Conservation (phyloP, 2,329 filamentous ascomycete species). For the Cordyceps farinosa region DNA sequence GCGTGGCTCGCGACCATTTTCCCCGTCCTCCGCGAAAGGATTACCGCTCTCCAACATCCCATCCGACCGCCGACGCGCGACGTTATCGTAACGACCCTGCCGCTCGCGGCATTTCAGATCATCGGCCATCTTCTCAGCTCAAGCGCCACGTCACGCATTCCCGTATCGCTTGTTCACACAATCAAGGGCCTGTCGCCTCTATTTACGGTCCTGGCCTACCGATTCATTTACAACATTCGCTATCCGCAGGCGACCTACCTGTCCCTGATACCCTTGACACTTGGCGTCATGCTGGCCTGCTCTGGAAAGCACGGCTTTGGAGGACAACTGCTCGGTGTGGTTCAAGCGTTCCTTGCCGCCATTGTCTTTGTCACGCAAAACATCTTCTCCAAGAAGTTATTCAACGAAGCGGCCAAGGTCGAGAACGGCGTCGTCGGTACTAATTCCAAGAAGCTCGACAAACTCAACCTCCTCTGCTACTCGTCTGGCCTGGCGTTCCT, state of each 20-base stretch:
- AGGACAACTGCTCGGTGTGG: constrained; percentile 83
- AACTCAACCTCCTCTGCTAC: constrained; percentile 93
- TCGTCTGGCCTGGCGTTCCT: constrained; percentile 92
- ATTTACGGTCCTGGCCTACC: constrained; percentile 92
- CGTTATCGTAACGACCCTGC: constrained; percentile 82
- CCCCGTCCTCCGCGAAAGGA: constrained; percentile 62
- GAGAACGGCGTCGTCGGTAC: constrained; percentile 67
- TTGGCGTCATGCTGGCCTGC: constrained; percentile 95
- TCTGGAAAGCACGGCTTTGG: constrained; percentile 75
- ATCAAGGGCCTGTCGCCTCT: constrained; percentile 96
- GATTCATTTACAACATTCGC: constrained; percentile 80
- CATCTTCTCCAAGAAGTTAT: constrained; percentile 96
- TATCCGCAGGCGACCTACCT: constrained; percentile 86
- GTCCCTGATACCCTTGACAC: constrained; percentile 82
- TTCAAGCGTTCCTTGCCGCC: constrained; percentile 85
- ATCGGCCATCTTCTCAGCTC: constrained; percentile 91
- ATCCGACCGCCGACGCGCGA: constrained; percentile 78
- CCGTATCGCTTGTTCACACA: constrained; percentile 94
- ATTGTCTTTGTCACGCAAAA: constrained; percentile 97
- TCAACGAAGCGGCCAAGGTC: constrained; percentile 86
- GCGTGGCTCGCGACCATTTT: constrained; percentile 72
- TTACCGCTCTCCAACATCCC: constrained; percentile 79
- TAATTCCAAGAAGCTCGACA: constrained; percentile 79
- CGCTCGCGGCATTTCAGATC: constrained; percentile 88
- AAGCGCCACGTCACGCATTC: constrained; percentile 89